Base-by-base conservation (phyloP, 164 flowering plant genomes). In the Warburgia ugandensis region DNA sequence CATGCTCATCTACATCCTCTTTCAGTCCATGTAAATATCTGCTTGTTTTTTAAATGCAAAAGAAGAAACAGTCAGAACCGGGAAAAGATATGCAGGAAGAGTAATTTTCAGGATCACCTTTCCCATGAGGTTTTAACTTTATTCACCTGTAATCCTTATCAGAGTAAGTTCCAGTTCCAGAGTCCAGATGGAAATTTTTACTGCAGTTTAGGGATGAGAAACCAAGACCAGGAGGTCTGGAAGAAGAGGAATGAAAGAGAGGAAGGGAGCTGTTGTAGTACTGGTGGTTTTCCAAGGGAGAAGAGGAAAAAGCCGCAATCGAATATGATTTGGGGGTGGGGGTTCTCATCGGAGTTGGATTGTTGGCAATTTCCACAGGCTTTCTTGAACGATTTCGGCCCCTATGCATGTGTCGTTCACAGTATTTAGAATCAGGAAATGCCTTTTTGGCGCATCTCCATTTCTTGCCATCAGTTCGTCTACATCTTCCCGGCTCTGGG, bases 391-490 rank as follows among this genome's bases (percentile, higher is more conserved):
- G 83, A 65, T 76, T 75, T 65, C 68, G 69, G 69, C 83, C 79
- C 62, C 83, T 73, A 59, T 80, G 83, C 86, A 80, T 77, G 65
- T 80, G 86, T 28, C 68, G 68, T 37, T 80, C 86, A 60, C 86
- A 80, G 74, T 80, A 80, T 61, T 80, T 80, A 12, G 86, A 80
- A 37, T 75, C 86, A 22, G 69, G 72, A 44, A 47, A 75, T 17
- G 80, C 77, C 45, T 74, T 76, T 23, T 73, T 79, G 6, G 84
- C 69, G 64, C 84, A 79, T 37, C 84, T 67, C 84, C 84, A 79
- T 58, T 79, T 79, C 66, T 79, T 79, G 9, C 85, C 85, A 62
- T 80, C 86, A 42, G 86, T 80, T 68, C 86, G 75, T 58, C 83
- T 71, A 67, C 86, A 80, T 54, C 86, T 75, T 2, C 80, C 80